Evolutionary conservation across 805 yeast species (phyloP).

Genomic region (Pichia eremophila): DNA sequence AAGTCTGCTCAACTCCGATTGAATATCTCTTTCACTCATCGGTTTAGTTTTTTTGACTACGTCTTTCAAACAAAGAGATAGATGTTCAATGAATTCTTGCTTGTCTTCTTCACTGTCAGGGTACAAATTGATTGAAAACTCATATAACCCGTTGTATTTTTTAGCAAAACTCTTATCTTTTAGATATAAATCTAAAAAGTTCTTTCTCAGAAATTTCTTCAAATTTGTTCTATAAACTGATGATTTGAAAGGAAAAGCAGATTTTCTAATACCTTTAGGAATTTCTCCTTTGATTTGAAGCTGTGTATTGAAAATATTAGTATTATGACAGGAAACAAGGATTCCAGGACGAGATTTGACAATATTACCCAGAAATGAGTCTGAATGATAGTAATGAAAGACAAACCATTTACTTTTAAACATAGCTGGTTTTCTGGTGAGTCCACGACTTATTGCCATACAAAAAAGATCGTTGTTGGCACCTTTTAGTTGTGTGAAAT

Average conservation of each 20-base stretch:
- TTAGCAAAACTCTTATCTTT: conserved; percentile 2
- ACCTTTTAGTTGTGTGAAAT: conserved; percentile 15
- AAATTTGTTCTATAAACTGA: conserved; percentile 19
- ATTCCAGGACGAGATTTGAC: conserved; percentile 28
- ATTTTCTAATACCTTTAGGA: conserved; percentile 4
- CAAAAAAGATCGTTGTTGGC: conserved; percentile 15
- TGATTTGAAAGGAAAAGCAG: conserved; percentile 15
- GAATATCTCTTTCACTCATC: conserved; percentile 5
- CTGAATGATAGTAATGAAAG: conserved; percentile 16
- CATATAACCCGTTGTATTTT: conserved; percentile 21
- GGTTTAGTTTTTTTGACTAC: conserved; percentile 1
- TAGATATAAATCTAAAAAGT: conserved; percentile 13
- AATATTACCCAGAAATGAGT: conserved; percentile 17
- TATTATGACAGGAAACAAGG: conserved; percentile 29
- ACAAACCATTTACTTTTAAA: conserved; percentile 17
- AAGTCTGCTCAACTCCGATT: conserved; percentile 7
- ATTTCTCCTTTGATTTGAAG: conserved; percentile 4
- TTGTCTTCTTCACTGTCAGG: conserved; percentile 12
- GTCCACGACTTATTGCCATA: conserved; percentile 6
- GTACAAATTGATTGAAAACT: conserved; percentile 7
- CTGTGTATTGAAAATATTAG: conserved; percentile 20
- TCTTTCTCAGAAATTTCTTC: conserved; percentile 14
- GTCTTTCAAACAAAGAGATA: conserved; percentile 11
- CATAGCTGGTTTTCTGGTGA: conserved; percentile 5
- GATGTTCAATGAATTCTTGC: conserved; percentile 7